These are phyloP conservation scores for Talaromyces rugulosus DNA, from an alignment of 2,329 filamentous ascomycete species.

Conservation along the genomic window DNA sequence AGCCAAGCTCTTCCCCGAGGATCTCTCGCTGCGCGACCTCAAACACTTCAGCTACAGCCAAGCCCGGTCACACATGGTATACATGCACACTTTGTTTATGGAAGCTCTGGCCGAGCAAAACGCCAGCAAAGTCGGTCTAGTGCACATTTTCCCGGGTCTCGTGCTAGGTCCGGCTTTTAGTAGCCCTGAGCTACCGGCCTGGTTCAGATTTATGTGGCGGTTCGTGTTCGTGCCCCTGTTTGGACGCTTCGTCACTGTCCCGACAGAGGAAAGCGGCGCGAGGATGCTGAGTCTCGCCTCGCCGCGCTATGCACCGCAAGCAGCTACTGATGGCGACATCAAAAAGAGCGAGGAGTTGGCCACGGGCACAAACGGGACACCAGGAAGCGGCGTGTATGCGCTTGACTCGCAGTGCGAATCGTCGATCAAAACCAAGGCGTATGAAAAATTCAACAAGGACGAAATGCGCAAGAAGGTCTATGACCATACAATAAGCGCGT, in stretches of 20 bases:
- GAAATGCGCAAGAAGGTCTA: conserved; percentile 9
- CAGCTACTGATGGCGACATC: not conserved
- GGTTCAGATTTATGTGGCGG: conserved; percentile 9
- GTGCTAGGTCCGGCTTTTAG: conserved; percentile 4
- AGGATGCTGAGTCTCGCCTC: conserved; percentile 12
- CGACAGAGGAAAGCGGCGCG: conserved; percentile 7
- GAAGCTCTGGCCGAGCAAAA: conserved; percentile 7
- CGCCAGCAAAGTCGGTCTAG: conserved; percentile 2
- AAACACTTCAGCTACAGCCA: conserved; percentile 10
- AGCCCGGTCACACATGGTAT: conserved; percentile 11
- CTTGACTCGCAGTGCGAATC: conserved; percentile 7
- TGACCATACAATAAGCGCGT: conserved; percentile 9
- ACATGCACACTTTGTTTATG: conserved; percentile 12
- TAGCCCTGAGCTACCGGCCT: conserved; percentile 1
- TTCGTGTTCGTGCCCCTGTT: conserved; percentile 2
- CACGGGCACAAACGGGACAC: conserved; percentile 4
- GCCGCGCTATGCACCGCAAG: conserved; percentile 3
- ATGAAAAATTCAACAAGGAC: conserved; percentile 10
- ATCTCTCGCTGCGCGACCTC: conserved; percentile 10
- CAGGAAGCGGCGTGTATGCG: conserved; percentile 8
- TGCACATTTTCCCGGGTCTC: conserved; percentile 9
- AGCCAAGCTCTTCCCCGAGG: conserved; percentile 8
- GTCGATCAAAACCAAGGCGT: not conserved
- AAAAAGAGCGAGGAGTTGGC: not conserved
- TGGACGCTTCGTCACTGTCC: conserved; percentile 1